A percentile compares a stretch with the other conserved stretches of the same genome.
These are phyloP conservation scores for Rhodosporidiobolus sp. DNA, from an alignment of 768 basidiomycete species.

Conservation along the genomic window DNA sequence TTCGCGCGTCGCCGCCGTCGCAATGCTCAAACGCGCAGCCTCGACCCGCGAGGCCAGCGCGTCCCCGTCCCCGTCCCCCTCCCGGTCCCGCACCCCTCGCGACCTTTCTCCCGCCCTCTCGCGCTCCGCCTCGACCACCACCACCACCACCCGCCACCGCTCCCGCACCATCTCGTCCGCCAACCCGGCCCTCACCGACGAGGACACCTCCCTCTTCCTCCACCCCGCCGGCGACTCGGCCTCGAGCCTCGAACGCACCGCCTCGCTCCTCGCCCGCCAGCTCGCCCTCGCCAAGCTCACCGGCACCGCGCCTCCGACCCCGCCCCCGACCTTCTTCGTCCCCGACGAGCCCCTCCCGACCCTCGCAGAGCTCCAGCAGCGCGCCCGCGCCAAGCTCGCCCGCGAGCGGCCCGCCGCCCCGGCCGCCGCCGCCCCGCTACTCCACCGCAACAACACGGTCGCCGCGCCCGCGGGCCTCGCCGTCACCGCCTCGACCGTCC, in stretches of 20 bases:
- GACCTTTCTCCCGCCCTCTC: background rate
- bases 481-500: background rate
- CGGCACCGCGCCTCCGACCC: conserved; percentile 28
- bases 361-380: conserved; percentile 35
- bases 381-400: conserved; percentile 26
- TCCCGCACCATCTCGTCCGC: conserved; percentile 6
- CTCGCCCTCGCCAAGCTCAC: conserved; percentile 43
- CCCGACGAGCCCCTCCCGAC: conserved; percentile 29
- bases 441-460: conserved; percentile 22
- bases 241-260: conserved; percentile 29
- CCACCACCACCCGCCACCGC: background rate
- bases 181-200: background rate
- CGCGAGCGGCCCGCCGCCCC: background rate
- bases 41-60: conserved; percentile 11
- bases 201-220: conserved; percentile 17
- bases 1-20: conserved; percentile 12
- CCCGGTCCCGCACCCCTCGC: background rate
- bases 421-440: background rate
- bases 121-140: background rate
- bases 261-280: conserved; percentile 38
- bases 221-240: background rate
- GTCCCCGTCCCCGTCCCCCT: background rate
- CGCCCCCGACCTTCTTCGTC: conserved; percentile 21
- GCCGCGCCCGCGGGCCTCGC: background rate
- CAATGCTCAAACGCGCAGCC: conserved; percentile 23